Evolutionary conservation across 257 asterid genomes (phyloP).

Genomic region (Jasminum sambac): DNA sequence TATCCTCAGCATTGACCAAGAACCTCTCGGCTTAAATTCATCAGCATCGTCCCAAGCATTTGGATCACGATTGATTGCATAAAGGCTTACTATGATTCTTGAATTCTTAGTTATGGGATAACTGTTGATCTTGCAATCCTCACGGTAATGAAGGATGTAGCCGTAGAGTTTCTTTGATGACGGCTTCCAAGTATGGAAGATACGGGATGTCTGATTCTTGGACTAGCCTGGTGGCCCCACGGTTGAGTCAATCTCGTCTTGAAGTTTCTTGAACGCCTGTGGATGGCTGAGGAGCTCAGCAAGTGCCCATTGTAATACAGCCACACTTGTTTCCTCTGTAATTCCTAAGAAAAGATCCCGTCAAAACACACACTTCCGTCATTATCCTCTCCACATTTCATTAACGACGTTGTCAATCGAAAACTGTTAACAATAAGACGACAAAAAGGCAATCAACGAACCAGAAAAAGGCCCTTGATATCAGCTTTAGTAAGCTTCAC

Average conservation of each 20-base stretch:
- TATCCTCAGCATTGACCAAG: constrained; percentile 1
- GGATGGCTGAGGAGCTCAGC: constrained; percentile 37
- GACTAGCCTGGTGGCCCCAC: constrained; percentile 26
- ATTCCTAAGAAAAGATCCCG: constrained; percentile 35
- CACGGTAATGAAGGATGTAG: constrained; percentile 27
- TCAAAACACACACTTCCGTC: not conserved
- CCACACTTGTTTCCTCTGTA: constrained; percentile 31
- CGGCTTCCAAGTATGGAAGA: constrained; percentile 25
- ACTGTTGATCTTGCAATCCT: constrained; percentile 25
- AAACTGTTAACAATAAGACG: too few relatives aligned
- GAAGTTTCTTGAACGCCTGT: constrained; percentile 18
- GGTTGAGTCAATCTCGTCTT: constrained; percentile 17
- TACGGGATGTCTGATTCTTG: constrained; percentile 27
- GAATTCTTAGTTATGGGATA: constrained; percentile 24
- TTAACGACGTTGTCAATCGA: too few relatives aligned
- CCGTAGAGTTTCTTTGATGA: not conserved
- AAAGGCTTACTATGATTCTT: constrained; percentile 2
- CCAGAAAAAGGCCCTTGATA: constrained; percentile 32
- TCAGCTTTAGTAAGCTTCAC: constrained; percentile 29
- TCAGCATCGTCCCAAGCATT: constrained; percentile 24
- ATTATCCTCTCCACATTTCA: too few relatives aligned
- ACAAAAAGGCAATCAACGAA: not conserved
- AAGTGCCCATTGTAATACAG: constrained; percentile 32
- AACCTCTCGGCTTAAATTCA: constrained; percentile 30
- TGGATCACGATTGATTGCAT: constrained; percentile 26